Percentiles rank a stretch among this genome's conserved stretches.
Evolutionary conservation across 2,329 filamentous ascomycete genomes (phyloP).

Genomic region (Penicillium sp.): DNA sequence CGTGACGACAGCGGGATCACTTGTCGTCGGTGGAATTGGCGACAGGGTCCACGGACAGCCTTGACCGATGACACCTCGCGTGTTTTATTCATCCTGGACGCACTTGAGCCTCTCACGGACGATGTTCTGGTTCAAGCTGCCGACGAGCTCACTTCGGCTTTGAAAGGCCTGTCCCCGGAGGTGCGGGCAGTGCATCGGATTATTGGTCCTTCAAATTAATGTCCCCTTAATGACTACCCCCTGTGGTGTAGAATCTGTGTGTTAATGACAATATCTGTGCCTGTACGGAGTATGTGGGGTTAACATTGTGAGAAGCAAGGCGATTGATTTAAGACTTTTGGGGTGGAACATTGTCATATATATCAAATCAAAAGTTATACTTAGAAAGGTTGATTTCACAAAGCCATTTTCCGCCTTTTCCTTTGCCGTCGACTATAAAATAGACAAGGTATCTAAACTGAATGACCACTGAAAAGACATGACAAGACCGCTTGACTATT

Average conservation of each 20-base stretch:
- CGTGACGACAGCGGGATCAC: slow-evolving; percentile 40
- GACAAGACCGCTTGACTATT: too few species aligned
- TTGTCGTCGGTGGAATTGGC: slow-evolving; percentile 43
- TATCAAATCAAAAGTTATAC: not conserved
- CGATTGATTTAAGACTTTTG: not conserved
- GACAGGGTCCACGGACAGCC: slow-evolving; percentile 38
- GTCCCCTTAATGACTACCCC: not conserved
- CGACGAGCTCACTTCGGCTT: slow-evolving; percentile 12
- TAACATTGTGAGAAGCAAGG: not conserved
- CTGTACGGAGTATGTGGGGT: not conserved
- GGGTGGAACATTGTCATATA: not conserved
- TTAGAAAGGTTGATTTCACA: too few species aligned
- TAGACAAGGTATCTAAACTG: too few species aligned
- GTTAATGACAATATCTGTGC: not conserved
- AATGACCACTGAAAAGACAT: too few species aligned
- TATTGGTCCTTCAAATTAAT: not conserved
- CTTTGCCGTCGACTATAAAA: too few species aligned
- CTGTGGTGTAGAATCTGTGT: not conserved
- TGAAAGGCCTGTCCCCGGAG: slow-evolving; percentile 7
- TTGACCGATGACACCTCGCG: slow-evolving; percentile 35
- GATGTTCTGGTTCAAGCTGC: slow-evolving; percentile 10
- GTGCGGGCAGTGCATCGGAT: not conserved
- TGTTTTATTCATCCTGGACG: slow-evolving; percentile 28
- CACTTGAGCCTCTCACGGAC: slow-evolving; percentile 13
- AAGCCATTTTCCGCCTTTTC: too few species aligned